Conservation (phyloP, 2,329 filamentous ascomycete genomes). For the Pseudogymnoascus sp. region DNA sequence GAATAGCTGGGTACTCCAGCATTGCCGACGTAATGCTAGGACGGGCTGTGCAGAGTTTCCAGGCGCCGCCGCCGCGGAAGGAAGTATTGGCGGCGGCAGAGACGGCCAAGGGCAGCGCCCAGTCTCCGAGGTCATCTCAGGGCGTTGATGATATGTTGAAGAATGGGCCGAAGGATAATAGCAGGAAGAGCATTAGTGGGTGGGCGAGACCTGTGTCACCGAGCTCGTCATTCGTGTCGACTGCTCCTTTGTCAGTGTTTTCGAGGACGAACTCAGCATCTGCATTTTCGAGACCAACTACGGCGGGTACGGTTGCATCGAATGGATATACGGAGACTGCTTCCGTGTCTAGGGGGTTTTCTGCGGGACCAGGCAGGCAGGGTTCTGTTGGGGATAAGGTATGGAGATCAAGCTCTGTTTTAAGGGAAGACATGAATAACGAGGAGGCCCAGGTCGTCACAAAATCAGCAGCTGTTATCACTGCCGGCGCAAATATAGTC, state of each 20-base stretch:
- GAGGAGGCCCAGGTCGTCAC: not conserved
- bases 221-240: not conserved
- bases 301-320: conserved; percentile 9
- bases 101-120: not conserved
- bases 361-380: not conserved
- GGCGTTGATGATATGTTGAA: conserved; percentile 3
- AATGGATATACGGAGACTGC: not conserved
- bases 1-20: conserved; percentile 20
- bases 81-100: conserved; percentile 10
- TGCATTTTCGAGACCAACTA: conserved; percentile 20
- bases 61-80: conserved; percentile 18
- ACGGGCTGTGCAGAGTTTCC: conserved; percentile 20
- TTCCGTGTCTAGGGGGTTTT: not conserved
- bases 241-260: not conserved
- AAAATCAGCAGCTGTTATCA: not conserved
- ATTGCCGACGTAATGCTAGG: conserved; percentile 29
- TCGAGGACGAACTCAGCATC: not conserved
- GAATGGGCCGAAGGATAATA: not conserved
- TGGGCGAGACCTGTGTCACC: conserved; percentile 23
- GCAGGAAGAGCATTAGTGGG: not conserved
- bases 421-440: not conserved
- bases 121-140: not conserved
- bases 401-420: not conserved
- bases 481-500: not conserved
- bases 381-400: not conserved